Percentiles rank a stretch among this genome's conserved stretches.
These are phyloP conservation scores for Pelargonium fulgidum DNA, from an alignment of 441 rosid species.

Conservation along the genomic window DNA sequence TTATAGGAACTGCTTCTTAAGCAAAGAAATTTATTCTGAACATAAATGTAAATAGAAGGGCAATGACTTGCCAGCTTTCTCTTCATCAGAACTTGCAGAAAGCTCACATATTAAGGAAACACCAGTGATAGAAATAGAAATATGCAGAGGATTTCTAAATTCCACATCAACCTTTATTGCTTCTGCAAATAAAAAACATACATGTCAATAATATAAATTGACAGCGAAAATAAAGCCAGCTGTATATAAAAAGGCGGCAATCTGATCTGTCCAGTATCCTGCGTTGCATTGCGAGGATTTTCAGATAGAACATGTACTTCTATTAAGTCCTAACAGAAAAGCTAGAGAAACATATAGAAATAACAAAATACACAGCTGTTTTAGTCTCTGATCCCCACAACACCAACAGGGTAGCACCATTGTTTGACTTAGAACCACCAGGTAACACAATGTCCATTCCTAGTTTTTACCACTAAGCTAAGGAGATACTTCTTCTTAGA, in stretches of 20 bases:
- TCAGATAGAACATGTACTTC: neutral
- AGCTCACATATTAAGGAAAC: conserved; percentile 81
- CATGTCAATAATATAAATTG: neutral
- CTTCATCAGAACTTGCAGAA: conserved; percentile 51
- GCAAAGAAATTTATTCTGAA: neutral
- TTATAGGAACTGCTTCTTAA: too few relatives aligned
- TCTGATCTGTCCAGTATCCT: neutral
- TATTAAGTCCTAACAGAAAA: conserved; percentile 7
- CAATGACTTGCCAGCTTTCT: conserved; percentile 46
- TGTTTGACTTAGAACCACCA: conserved; percentile 1
- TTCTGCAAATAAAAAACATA: conserved; percentile 47
- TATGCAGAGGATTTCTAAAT: conserved; percentile 76
- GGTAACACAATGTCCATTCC: neutral
- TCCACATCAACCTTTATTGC: conserved; percentile 63
- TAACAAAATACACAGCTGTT: neutral
- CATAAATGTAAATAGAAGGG: conserved; percentile 15
- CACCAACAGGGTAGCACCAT: conserved; percentile 5
- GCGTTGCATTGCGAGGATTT: neutral
- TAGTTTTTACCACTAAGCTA: neutral
- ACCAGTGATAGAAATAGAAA: conserved; percentile 58
- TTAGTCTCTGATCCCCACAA: neutral
- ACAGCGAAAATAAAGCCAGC: neutral
- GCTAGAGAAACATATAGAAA: neutral
- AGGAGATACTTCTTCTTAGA: neutral
- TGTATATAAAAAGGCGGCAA: neutral